Percentiles rank a stretch among this genome's conserved stretches.
Conservation (phyloP, 202 grass and related monocot genomes). For the Panicum virgatum region DNA sequence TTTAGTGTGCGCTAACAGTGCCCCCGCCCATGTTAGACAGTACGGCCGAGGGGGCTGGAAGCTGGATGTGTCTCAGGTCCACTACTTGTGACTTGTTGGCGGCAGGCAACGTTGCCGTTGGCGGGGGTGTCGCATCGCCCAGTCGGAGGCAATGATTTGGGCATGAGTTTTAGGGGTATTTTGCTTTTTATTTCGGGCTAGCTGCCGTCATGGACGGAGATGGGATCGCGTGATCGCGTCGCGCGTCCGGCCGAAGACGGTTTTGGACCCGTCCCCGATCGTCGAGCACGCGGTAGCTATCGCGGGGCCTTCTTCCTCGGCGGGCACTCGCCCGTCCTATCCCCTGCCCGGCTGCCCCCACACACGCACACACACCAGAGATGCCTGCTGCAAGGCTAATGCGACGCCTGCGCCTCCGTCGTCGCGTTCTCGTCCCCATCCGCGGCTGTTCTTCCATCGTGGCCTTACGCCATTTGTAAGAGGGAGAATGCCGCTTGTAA, state of each 20-base stretch:
- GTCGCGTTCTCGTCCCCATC: neutral
- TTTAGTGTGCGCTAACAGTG: neutral
- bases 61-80: neutral
- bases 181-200: neutral
- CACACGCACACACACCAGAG: neutral
- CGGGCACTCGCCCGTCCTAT: neutral
- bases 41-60: neutral
- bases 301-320: neutral
- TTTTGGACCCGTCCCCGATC: too few relatives aligned
- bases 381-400: neutral
- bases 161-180: neutral
- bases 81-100: neutral
- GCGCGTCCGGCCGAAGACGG: too few relatives aligned
- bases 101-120: neutral
- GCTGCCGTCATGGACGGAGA: neutral
- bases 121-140: neutral
- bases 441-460: too few relatives aligned
- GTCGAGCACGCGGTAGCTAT: neutral
- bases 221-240: too few relatives aligned
- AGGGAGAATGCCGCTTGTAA: too few relatives aligned
- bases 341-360: neutral
- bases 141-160: conserved; percentile 7
- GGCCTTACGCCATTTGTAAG: too few relatives aligned
- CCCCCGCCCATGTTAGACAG: conserved; percentile 8
- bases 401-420: neutral